These are phyloP conservation scores for Bonnemaisonia californica DNA, from an alignment of 31 red algal species.

Conservation along the genomic window DNA sequence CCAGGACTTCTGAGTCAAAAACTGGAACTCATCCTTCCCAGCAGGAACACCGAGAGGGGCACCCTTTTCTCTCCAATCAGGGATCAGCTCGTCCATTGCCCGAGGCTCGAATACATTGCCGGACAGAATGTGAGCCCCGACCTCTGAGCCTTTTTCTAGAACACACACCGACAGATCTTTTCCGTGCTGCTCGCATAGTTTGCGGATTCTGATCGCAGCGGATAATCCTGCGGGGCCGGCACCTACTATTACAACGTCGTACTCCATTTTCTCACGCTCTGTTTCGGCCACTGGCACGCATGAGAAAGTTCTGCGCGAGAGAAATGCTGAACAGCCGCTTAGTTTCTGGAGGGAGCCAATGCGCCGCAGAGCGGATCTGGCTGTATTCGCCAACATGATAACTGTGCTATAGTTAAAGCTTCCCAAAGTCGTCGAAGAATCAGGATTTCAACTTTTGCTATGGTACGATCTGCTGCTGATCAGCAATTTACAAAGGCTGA, in stretches of 20 bases:
- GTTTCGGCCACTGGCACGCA: neutral
- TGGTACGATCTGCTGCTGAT: too few species aligned
- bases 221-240: slow-evolving; percentile 95
- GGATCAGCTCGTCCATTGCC: slow-evolving; percentile 92
- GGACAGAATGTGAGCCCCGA: slow-evolving; percentile 96
- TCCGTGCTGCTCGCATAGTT: slow-evolving; percentile 43
- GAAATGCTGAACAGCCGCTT: too few species aligned
- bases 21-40: slow-evolving; percentile 70
- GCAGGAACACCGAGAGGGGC: slow-evolving; percentile 66
- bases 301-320: neutral
- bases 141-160: slow-evolving; percentile 95
- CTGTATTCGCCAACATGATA: too few species aligned
- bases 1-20: slow-evolving; percentile 38
- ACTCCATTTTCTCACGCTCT: slow-evolving; percentile 72
- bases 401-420: too few species aligned
- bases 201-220: slow-evolving; percentile 89
- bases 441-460: too few species aligned
- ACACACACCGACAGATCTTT: slow-evolving; percentile 88
- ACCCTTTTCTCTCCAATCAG: slow-evolving; percentile 76
- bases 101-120: slow-evolving; percentile 95
- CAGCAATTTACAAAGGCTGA: too few species aligned
- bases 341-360: too few species aligned
- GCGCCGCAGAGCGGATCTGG: too few species aligned
- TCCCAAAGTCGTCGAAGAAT: too few species aligned
- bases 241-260: slow-evolving; percentile 95